Base-by-base conservation (phyloP, 2,329 filamentous ascomycete genomes). In the Colletotrichum lini region DNA sequence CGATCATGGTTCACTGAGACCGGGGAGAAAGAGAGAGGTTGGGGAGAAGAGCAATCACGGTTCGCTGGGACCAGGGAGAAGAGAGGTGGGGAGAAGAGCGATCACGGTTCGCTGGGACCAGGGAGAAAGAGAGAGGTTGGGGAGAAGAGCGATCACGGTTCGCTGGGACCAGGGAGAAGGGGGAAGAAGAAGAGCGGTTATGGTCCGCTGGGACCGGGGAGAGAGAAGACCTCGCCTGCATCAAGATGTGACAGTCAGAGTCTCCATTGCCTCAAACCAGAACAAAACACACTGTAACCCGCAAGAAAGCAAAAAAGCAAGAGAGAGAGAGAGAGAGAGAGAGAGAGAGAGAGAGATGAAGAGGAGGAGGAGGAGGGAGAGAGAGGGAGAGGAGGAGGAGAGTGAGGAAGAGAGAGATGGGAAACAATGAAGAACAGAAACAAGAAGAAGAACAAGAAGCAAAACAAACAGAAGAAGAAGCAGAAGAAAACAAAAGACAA, bases 181-280 rank as follows among this genome's bases (percentile, higher is more conserved):
- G 30, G 26, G 16, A 35, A 26, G 12, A 50, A 30, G 44, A 23
- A 6, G 10, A 35, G 26, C 26, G 44, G 49, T 60, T 6, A 47
- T 49, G 44, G 57, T n/a, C 49, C 44, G 18, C 44, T 35, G 58
- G 12, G 44, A n/a, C 57, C 44, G 26, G 18, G 26, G 58, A 61
- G 44, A 47, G 23, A 59, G 8, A 21, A 9, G 44, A 45, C 15
- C 30, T 49, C 16, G 58, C 44, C 58, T 49, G 45, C 58, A 54
- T 38, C 26, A 54, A 30, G 26, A 12, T 38, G 52, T 38, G 52
- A 12, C 52, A 35, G 52, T 54, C 9, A 12, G 18, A 6, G 10
- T 35, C 18, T 10, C 9, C 13, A 8, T 54, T 16, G 52, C 13
- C 52, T n/a, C 26, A n/a, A 30, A 13, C 58, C 10, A 45, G 42